These are phyloP conservation scores for Wallacemonas sp. DNA, from an alignment of 208 protist species.

Conservation along the genomic window DNA sequence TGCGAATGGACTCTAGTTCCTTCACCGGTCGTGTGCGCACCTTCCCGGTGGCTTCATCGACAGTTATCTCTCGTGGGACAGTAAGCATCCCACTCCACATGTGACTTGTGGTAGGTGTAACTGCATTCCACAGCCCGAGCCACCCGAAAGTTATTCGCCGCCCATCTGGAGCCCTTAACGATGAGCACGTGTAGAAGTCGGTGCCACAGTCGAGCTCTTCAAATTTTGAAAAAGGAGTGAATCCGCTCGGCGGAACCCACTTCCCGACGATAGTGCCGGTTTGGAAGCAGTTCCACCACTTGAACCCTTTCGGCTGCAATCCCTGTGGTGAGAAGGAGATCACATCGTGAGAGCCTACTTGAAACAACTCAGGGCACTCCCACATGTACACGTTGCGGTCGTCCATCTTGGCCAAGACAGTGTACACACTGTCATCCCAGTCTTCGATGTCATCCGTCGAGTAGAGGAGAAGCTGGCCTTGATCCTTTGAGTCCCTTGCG, in stretches of 20 bases:
- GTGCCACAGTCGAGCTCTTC: slow-evolving; percentile 40
- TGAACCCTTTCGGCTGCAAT: slow-evolving; percentile 23
- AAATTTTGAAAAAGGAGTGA: slow-evolving; percentile 32
- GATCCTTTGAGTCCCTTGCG: slow-evolving; percentile 46
- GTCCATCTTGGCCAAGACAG: slow-evolving; percentile 45
- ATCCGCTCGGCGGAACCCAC: slow-evolving; percentile 39
- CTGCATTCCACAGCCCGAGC: slow-evolving; percentile 58
- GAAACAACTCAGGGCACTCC: slow-evolving; percentile 50
- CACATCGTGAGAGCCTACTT: slow-evolving; percentile 20
- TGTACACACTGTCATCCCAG: slow-evolving; percentile 66
- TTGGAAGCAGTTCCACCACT: slow-evolving; percentile 41
- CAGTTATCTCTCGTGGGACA: slow-evolving; percentile 33
- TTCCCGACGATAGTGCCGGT: slow-evolving; percentile 33
- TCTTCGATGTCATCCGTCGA: slow-evolving; percentile 64
- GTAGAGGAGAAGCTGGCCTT: slow-evolving; percentile 64
- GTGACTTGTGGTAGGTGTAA: slow-evolving; percentile 48
- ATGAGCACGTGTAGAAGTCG: slow-evolving; percentile 49
- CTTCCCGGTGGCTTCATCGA: slow-evolving; percentile 33
- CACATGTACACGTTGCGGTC: slow-evolving; percentile 63
- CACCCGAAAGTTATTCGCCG: slow-evolving; percentile 46
- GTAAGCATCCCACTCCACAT: slow-evolving; percentile 46
- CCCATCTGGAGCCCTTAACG: slow-evolving; percentile 33
- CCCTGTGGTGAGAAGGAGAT: slow-evolving; percentile 45
- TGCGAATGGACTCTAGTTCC: slow-evolving; percentile 37
- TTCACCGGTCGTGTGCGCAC: slow-evolving; percentile 30